Evolutionary conservation across 768 basidiomycete species (phyloP).

Genomic region (Leccinum truebloodii): DNA sequence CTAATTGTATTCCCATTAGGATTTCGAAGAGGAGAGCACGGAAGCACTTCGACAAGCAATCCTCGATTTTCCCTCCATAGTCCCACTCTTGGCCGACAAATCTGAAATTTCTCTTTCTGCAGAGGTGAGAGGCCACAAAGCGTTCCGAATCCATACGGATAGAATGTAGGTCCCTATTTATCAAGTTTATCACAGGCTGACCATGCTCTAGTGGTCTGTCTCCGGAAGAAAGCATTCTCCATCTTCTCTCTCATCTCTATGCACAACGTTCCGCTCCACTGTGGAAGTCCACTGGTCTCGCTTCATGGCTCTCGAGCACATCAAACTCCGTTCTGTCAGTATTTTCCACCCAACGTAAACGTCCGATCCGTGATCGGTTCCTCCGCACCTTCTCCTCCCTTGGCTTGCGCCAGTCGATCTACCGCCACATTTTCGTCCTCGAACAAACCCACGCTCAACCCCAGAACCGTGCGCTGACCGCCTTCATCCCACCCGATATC

Average conservation of each 20-base stretch:
- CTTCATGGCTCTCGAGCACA: constrained; percentile 71
- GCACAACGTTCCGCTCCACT: constrained; percentile 70
- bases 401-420: constrained; percentile 52
- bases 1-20: constrained; percentile 35
- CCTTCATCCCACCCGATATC: constrained; percentile 68
- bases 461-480: constrained; percentile 49
- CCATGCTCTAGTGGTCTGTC: constrained; percentile 35
- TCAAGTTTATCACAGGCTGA: constrained; percentile 33
- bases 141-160: constrained; percentile 72
- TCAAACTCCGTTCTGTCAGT: constrained; percentile 40
- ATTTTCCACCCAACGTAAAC: constrained; percentile 34
- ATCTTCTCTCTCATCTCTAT: constrained; percentile 89
- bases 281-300: constrained; percentile 74
- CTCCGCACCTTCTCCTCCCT: constrained; percentile 41
- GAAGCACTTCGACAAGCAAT: constrained; percentile 74
- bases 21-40: constrained; percentile 55
- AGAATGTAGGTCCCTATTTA: constrained; percentile 63
- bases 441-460: constrained; percentile 52
- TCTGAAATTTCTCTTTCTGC: constrained; percentile 66
- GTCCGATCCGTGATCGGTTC: constrained; percentile 30
- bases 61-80: constrained; percentile 73
- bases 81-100: constrained; percentile 85
- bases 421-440: constrained; percentile 78
- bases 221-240: constrained; percentile 49
- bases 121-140: constrained; percentile 56